Percentiles rank a stretch among this genome's conserved stretches.
phyloP scores from a whole-genome alignment of 495 filamentous ascomycete species.

The Chaetomidium leptoderma region DNA sequence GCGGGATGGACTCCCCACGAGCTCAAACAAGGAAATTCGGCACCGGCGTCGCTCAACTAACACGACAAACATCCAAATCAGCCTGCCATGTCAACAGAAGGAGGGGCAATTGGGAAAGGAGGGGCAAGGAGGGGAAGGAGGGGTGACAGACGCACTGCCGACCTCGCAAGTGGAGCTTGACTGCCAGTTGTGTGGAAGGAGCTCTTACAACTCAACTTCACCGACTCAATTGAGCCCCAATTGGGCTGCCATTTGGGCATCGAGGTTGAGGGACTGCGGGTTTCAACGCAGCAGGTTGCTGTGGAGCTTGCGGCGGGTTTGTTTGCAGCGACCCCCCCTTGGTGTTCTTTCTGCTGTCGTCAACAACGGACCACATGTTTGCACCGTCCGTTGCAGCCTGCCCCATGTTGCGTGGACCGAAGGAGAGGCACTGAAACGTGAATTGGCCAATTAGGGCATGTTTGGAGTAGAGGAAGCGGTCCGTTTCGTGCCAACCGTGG shows the following conservation, averaged over 20 bases:
- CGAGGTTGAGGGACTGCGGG: conserved; percentile 9
- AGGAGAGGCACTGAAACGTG: conserved; percentile 21
- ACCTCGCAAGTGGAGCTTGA: conserved; percentile 9
- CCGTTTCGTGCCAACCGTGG: conserved; percentile 23
- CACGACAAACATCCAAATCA: background rate
- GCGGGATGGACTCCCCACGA: too few relatives aligned
- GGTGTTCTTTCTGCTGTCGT: background rate
- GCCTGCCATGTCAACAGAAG: background rate
- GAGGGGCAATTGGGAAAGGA: conserved; percentile 3
- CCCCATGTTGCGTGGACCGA: conserved; percentile 14
- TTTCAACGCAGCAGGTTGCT: background rate
- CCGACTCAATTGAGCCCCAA: conserved; percentile 28
- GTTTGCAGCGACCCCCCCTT: background rate
- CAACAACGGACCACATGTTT: background rate
- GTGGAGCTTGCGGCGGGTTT: background rate
- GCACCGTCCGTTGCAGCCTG: background rate
- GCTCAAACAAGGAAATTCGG: background rate
- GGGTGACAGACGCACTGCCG: conserved; percentile 1
- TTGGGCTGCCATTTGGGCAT: conserved; percentile 34
- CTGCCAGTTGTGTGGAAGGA: conserved; percentile 4
- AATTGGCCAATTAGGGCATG: conserved; percentile 30
- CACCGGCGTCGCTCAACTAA: conserved; percentile 1
- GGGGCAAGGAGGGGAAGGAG: conserved; percentile 15
- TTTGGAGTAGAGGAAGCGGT: conserved; percentile 20
- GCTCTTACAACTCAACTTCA: background rate